These are phyloP conservation scores for Margaritispora aquatica DNA, from an alignment of 495 filamentous ascomycete species.

Conservation along the genomic window DNA sequence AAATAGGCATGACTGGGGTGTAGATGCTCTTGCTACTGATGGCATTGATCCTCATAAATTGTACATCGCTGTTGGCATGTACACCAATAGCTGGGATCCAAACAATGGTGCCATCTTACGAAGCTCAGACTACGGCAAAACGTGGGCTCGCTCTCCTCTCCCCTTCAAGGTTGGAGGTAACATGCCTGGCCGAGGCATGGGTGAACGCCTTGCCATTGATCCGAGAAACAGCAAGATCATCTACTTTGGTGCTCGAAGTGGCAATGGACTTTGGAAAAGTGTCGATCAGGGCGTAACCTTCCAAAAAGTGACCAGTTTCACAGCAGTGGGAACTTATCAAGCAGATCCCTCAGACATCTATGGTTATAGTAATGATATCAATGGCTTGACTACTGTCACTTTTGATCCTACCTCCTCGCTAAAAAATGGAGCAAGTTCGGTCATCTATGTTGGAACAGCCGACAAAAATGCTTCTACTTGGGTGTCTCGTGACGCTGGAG, in stretches of 20 bases:
- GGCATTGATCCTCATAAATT: constrained; percentile 45
- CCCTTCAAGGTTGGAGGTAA: constrained; percentile 59
- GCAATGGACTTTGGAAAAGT: constrained; percentile 58
- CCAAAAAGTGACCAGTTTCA: constrained; percentile 51
- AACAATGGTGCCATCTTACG: constrained; percentile 46
- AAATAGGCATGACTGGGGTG: constrained; percentile 44
- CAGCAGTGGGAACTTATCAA: constrained; percentile 20
- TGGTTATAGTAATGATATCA: constrained; percentile 6
- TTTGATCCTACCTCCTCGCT: constrained; percentile 47
- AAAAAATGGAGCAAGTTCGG: constrained; percentile 41
- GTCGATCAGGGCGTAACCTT: constrained; percentile 50
- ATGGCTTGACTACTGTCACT: constrained; percentile 47
- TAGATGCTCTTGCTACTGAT: constrained; percentile 53
- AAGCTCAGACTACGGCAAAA: constrained; percentile 43
- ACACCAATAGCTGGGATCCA: constrained; percentile 54
- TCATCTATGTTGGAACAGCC: constrained; percentile 50
- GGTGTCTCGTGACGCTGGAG: constrained; percentile 46
- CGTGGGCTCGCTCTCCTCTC: constrained; percentile 38
- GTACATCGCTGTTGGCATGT: constrained; percentile 53
- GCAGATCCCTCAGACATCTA: constrained; percentile 1
- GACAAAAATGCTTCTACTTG: constrained; percentile 44
- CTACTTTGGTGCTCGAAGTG: constrained; percentile 54
- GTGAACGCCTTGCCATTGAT: constrained; percentile 56
- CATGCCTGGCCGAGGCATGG: constrained; percentile 60
- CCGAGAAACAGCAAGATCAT: constrained; percentile 48